Evolutionary conservation across 768 basidiomycete species (phyloP), one percentile per base, ranked within the genome.

Genomic region (Suillus variegatus): DNA sequence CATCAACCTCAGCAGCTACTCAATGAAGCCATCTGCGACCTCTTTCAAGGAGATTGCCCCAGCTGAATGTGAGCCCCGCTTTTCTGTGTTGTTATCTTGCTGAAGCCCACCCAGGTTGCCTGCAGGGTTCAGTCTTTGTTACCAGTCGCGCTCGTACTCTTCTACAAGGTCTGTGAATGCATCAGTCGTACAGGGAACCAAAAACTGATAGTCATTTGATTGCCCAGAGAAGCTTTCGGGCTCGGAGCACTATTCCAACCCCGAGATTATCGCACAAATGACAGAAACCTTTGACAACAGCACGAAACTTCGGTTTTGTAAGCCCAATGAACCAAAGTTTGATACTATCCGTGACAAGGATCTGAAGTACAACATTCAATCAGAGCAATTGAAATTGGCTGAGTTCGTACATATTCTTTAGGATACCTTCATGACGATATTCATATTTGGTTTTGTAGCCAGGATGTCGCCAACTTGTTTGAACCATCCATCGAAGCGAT

Each of bases 291-390:
- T 83, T 52, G 79, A 82, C 54, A 70, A 71, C 49, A 68, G 69
- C 1, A 75, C 78, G 2, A 82, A 82, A 56, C 67, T 77, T 4
- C 80, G 77, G 18, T 85, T 82, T 66, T 82, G 75, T 9, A 72
- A 71, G 28, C 71, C 70, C 2, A 58, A 65, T 4, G 75, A 78
- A 25, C 71, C 80, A 1, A 80, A 65, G 40, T 80, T 84, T n/a
- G 82, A 82, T 6, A 77, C 74, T 0, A 54, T 70, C n/a, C 70
- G 77, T 0, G 77, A 79, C 61, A 77, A 72, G 28, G 80, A 83
- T 58, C 69, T 66, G 0, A 64, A 74, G 41, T 71, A 70, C 28
- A 73, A 73, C 32, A 80, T 83, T n/a, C 71, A 72, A 8, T 73
- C 72, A 28, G 82, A 81, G 0, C 76, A 78, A 57, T 71, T 82